Conservation (phyloP, 345 rosid genomes). For the Pistacia integerrima region DNA sequence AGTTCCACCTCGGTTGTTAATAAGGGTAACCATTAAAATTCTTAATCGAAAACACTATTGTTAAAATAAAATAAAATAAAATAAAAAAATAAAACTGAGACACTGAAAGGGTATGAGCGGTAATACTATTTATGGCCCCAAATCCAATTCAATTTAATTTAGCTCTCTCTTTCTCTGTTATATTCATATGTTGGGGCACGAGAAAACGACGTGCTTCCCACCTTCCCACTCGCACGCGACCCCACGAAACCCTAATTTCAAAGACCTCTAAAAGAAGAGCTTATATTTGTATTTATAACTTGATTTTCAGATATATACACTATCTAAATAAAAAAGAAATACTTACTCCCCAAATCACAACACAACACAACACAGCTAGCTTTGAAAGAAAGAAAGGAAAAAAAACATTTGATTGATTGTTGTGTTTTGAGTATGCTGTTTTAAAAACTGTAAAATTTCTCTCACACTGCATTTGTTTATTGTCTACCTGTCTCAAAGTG, state of each 20-base stretch:
- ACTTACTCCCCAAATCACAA: slow-evolving; percentile 19
- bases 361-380: slow-evolving; percentile 4
- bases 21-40: too few species aligned
- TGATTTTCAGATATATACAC: not conserved
- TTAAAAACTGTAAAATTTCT: slow-evolving; percentile 19
- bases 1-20: too few species aligned
- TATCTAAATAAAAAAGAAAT: not conserved
- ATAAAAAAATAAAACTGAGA: not conserved
- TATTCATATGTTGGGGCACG: slow-evolving; percentile 35
- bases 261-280: slow-evolving; percentile 38
- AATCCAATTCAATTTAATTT: not conserved
- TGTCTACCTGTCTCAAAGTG: not conserved
- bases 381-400: not conserved
- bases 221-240: slow-evolving; percentile 53
- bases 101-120: slow-evolving; percentile 24
- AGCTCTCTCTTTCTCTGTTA: not conserved
- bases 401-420: slow-evolving; percentile 13
- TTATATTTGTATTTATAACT: not conserved
- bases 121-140: not conserved
- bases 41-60: too few species aligned
- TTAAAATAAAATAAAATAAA: too few species aligned
- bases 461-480: slow-evolving; percentile 17
- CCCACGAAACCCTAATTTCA: slow-evolving; percentile 65
- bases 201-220: slow-evolving; percentile 57
- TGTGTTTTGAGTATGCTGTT: slow-evolving; percentile 13